Percentiles rank a stretch among this genome's conserved stretches.
Conservation (phyloP, 441 rosid species). For the Populus hybrid region DNA sequence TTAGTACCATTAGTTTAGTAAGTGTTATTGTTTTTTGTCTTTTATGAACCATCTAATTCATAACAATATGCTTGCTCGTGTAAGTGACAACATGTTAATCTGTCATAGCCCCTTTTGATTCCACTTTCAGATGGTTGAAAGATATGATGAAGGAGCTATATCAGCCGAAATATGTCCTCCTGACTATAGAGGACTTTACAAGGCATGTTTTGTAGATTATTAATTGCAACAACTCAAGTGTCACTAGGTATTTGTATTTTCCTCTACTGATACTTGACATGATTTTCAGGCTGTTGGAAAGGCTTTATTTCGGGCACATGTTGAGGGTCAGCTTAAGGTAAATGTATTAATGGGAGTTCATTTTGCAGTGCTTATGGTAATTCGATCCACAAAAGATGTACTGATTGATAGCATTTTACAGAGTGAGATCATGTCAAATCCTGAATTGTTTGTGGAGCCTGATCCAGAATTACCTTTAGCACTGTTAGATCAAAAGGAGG, state of each 20-base stretch:
- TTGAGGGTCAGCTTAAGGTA: slow-evolving; percentile 98
- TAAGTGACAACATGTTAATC: slow-evolving; percentile 12
- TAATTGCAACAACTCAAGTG: neutral
- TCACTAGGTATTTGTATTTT: slow-evolving; percentile 14
- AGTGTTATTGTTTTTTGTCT: neutral
- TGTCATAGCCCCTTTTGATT: slow-evolving; percentile 7
- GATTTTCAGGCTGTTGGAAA: slow-evolving; percentile 85
- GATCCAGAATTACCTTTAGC: slow-evolving; percentile 95
- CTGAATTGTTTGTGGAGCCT: slow-evolving; percentile 93
- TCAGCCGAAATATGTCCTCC: slow-evolving; percentile 68
- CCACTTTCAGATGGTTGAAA: slow-evolving; percentile 80
- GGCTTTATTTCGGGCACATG: slow-evolving; percentile 97
- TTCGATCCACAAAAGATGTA: slow-evolving; percentile 14
- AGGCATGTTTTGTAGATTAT: slow-evolving; percentile 44
- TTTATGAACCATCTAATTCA: neutral
- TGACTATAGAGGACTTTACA: slow-evolving; percentile 86
- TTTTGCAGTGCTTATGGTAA: neutral
- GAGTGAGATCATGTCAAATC: slow-evolving; percentile 97
- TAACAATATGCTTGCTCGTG: neutral
- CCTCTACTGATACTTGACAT: slow-evolving; percentile 18
- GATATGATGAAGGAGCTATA: slow-evolving; percentile 85
- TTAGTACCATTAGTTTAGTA: no score
- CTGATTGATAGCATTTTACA: slow-evolving; percentile 34
- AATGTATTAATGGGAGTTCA: slow-evolving; percentile 10
- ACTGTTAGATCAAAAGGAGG: slow-evolving; percentile 96